These are phyloP conservation scores for Echeveria elegans DNA, from an alignment of 164 flowering plant species.

Conservation along the genomic window DNA sequence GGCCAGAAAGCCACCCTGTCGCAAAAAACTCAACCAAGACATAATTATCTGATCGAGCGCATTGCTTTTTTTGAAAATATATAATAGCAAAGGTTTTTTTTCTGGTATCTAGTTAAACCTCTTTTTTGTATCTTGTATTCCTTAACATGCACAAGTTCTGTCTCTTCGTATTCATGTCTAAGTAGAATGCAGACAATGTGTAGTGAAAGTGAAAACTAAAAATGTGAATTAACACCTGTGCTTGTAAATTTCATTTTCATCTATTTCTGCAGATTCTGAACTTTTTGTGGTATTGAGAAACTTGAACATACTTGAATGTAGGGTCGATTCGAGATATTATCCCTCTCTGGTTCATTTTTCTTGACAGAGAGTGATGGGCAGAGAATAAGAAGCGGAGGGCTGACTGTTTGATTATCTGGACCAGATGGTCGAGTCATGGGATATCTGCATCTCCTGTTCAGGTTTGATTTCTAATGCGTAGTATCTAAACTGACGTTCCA, in stretches of 20 bases:
- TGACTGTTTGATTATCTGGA: conserved; percentile 74
- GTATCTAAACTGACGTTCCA: background rate
- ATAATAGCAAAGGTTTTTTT: background rate
- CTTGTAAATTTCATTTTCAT: background rate
- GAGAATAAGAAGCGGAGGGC: conserved; percentile 74
- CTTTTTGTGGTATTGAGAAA: background rate
- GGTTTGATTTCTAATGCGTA: conserved; percentile 27
- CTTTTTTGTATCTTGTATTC: too few species aligned
- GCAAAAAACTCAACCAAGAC: background rate
- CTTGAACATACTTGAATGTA: conserved; percentile 20
- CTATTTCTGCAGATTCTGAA: background rate
- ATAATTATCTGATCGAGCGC: background rate
- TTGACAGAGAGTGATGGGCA: conserved; percentile 64
- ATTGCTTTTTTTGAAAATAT: too few species aligned
- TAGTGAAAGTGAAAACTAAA: too few species aligned
- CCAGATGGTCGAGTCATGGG: conserved; percentile 92
- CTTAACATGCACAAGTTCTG: too few species aligned
- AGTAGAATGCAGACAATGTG: too few species aligned
- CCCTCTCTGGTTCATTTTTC: conserved; percentile 84
- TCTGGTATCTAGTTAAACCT: background rate
- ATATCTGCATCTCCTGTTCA: conserved; percentile 85
- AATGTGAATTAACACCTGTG: too few species aligned
- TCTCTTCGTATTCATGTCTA: too few species aligned
- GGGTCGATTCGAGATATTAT: conserved; percentile 85
- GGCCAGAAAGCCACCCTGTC: background rate